Evolutionary conservation across 371 early-diverging fungal genomes (phyloP), one percentile per base, ranked within the genome.

Genomic region (Apophysomyces trapeziformis): DNA sequence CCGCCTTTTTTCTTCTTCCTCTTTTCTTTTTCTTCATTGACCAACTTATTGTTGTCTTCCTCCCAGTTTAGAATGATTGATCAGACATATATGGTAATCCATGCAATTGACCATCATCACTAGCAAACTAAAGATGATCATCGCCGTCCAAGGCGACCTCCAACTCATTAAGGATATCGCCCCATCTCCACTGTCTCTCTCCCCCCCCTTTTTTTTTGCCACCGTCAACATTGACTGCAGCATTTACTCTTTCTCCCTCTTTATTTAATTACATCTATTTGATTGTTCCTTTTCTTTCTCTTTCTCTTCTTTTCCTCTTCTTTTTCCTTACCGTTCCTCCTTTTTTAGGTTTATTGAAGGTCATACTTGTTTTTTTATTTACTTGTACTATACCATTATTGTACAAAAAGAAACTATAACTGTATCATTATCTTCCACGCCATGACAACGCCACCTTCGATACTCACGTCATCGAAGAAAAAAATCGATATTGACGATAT

Each of bases 41-140:
- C 21, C 18, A 50, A 50, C 21, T 50, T 50, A 50, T 50, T 50
- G 54, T 50, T 50, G 16, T 18, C 5, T 2, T 7, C 21, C 54
- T n/a, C 54, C 54, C 21, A 50, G 54, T 50, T 50, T 18, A 50
- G 54, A 50, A 50, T 50, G 54, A n/a, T 50, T 50, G 5, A 21
- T 7, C 5, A 21, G 11, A 50, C 54, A 18, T 18, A 50, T 18
- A 21, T 50, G 54, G 54, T 21, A 50, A 50, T 11, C 16, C 21
- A 50, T 50, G 54, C 54, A 50, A 50, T 50, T 50, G 21, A 26
- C 54, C 54, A 21, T 50, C 54, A 50, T 50, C n/a, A 50, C 54
- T 26, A 26, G 32, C 41, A 41, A 5, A 8, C 54, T 50, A 50
- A 50, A 50, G 54, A 50, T 50, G 54, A 50, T 50, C 54, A 50